These are phyloP conservation scores for Fraxinus nigra DNA, from an alignment of 305 asterid species.

Conservation along the genomic window DNA sequence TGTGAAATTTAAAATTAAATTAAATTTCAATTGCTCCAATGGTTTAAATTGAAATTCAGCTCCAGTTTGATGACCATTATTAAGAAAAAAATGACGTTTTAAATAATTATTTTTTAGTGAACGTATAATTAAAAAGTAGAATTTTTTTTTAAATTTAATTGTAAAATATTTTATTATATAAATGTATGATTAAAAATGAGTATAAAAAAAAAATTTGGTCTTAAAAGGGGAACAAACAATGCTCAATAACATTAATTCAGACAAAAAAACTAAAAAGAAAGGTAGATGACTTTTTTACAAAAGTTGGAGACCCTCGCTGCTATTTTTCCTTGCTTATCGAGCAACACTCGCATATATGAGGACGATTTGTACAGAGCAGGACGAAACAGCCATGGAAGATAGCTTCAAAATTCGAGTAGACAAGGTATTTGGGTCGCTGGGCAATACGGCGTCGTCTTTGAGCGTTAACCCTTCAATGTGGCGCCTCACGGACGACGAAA, in stretches of 20 bases:
- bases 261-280: neutral
- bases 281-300: neutral
- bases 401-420: constrained; percentile 82
- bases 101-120: neutral
- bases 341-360: neutral
- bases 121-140: neutral
- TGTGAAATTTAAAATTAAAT: neutral
- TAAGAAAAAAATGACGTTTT: neutral
- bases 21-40: neutral
- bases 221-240: neutral
- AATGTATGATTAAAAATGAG: neutral
- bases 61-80: neutral
- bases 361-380: neutral
- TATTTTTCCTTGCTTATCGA: neutral
- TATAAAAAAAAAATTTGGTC: neutral
- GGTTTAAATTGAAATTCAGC: neutral
- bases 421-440: constrained; percentile 67
- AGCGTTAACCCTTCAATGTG: constrained; percentile 45
- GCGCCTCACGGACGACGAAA: constrained; percentile 76
- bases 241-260: neutral
- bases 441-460: constrained; percentile 32
- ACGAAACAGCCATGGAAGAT: constrained; percentile 54
- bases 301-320: neutral
- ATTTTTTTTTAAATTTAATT: neutral
- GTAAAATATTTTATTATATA: neutral